Conservation (phyloP, 2,329 filamentous ascomycete genomes). For the Periglandula ipomoeae region DNA sequence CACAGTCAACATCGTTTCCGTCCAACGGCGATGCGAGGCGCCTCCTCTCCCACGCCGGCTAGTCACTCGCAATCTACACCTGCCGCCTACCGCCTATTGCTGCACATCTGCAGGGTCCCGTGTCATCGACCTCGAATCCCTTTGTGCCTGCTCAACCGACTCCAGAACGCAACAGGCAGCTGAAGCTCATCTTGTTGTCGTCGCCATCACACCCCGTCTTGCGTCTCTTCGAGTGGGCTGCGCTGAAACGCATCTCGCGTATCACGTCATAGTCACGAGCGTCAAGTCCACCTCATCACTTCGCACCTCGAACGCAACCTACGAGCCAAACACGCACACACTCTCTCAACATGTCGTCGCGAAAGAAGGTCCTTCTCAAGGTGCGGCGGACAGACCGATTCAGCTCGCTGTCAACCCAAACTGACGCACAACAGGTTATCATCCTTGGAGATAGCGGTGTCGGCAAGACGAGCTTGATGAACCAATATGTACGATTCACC, state of each 20-base stretch:
- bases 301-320: conserved; percentile 11
- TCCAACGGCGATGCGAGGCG: background rate
- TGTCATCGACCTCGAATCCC: background rate
- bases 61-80: background rate
- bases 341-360: conserved; percentile 55
- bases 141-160: conserved; percentile 4
- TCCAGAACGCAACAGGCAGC: background rate
- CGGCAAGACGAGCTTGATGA: conserved; percentile 99
- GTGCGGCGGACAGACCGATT: conserved; percentile 34
- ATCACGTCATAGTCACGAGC: conserved; percentile 6
- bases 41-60: background rate
- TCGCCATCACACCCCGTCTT: background rate
- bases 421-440: conserved; percentile 62
- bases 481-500: conserved; percentile 84
- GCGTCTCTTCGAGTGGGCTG: background rate
- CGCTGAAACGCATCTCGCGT: conserved; percentile 1
- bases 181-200: background rate
- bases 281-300: background rate
- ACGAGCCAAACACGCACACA: conserved; percentile 6
- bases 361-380: conserved; percentile 89
- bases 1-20: background rate
- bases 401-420: background rate
- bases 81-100: background rate
- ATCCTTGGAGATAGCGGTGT: conserved; percentile 98
- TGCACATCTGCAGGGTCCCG: conserved; percentile 1